Base-by-base conservation (phyloP, 1,139 yeast species). In the Hemisphaericaspora subhashii region DNA sequence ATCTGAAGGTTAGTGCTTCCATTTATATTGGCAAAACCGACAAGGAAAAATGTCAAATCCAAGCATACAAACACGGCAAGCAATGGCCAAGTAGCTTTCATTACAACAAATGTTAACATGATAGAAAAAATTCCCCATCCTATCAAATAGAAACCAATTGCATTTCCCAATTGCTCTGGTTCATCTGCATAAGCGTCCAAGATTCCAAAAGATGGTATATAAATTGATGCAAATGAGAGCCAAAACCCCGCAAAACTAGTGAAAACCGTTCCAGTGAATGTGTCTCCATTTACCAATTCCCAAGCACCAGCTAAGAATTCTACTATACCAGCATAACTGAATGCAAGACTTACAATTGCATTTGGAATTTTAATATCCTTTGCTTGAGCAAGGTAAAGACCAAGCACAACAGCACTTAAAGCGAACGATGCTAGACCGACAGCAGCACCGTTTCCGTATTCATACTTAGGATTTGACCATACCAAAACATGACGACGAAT, bases 371-470 rank as follows among this genome's bases (percentile, higher is more conserved):
- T 58, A 30, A 77, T 72, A 24, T 79, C 78, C 60, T 75, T 68
- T 23, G 83, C 82, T 32, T 70, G 73, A 35, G 77, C 68, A 38
- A 77, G 69, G 43, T 64, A 60, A 60, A 79, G 58, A 31, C 78
- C 72, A 35, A 76, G 54, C 11, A 54, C 55, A 45, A 64, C 60
- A 0, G 67, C 58, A 27, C 66, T 58, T 11, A 35, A 50, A 15
- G 73, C 68, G 58, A 77, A 81, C 2, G 77, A 79, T 18, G 74
- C 65, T 41, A 80, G 65, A 2, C 86, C 86, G 44, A 79, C 60
- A 3, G 87, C 85, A 18, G 80, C 77, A 1, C 86, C 83, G 50
- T 81, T 79, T 26, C 75, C 85, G 42, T 71, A 60, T 37, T 63
- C 50, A 29, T 22, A 28, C 17, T 20, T 33, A 18, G 15, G 13